Evolutionary conservation across 371 early-diverging fungal genomes (phyloP), one percentile per base, ranked within the genome.

Genomic region (Amoeboaphelidium protococcarum): DNA sequence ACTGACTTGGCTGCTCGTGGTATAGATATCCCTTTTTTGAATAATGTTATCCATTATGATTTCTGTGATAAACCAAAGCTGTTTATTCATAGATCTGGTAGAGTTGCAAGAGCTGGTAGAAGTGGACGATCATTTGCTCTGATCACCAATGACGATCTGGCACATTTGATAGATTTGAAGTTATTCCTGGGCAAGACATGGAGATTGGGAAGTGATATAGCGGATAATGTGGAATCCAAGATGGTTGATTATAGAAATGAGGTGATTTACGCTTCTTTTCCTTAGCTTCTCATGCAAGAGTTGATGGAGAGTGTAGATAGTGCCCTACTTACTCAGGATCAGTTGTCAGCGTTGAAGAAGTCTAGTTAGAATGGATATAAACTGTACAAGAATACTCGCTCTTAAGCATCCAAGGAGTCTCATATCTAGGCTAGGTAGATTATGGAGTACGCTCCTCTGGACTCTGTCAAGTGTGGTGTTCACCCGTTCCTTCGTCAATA

Each of bases 1-100:
- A 98, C 99, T 6, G 99, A 98, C 60, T 87, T 98, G 2, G 99
- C 97, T 22, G 95, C 96, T 23, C 82, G 99, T 66, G 98, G 99
- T 75, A 81, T 98, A 46, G 98, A 98, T 73, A 89, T 98, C 46
- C 96, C 95, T 19, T 74, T 85, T 20, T 64, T 98, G 25, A 88
- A 90, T 55, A 80, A 87, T 51, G 90, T 97, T 27, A 76, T 98
- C 65, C 94, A 95, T 63, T 96, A 89, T 58, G 94, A 97, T 51
- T 90, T 97, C 58, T 73, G 85, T 16, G 75, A 80, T 26, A 74
- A 80, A 41, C 76, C 82, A 58, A 97, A 94, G 60, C 80, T 94
- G 21, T 89, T 95, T 70, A 73, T 98, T 21, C 99, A 99, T 70
- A 77, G 99, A 55, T 92, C 91, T 13, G 99, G 98, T 51, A 78